These are phyloP conservation scores for Nitzschia putrida DNA, from an alignment of 108 stramenopile genomes.

Conservation along the genomic window DNA sequence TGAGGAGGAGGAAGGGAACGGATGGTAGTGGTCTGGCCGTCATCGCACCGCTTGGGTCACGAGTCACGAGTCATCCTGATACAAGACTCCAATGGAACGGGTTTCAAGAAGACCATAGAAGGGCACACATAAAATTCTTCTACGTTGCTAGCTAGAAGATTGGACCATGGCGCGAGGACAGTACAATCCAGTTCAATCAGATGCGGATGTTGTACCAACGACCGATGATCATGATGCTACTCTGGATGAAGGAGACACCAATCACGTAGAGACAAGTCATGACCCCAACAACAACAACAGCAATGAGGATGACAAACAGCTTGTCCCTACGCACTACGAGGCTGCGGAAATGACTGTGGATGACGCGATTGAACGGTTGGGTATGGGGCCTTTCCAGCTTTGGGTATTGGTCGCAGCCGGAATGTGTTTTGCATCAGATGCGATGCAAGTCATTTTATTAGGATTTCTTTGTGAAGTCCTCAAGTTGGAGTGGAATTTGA, in stretches of 20 bases:
- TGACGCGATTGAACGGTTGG: constrained; percentile 73
- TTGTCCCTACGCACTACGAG: background rate
- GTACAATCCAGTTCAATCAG: background rate
- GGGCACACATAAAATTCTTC: too few relatives aligned
- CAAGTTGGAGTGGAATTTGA: constrained; percentile 68
- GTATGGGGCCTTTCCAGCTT: constrained; percentile 71
- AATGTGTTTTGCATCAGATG: constrained; percentile 83
- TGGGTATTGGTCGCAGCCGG: constrained; percentile 69
- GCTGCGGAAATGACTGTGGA: constrained; percentile 47
- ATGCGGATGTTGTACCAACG: background rate
- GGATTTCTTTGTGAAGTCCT: constrained; percentile 70
- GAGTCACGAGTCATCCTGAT: background rate
- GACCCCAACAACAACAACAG: background rate
- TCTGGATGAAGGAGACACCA: background rate
- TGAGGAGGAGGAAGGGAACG: background rate
- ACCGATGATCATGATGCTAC: background rate
- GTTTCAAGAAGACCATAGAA: background rate
- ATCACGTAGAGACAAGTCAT: background rate
- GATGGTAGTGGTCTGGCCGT: background rate
- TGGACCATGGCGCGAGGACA: background rate
- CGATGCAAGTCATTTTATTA: constrained; percentile 76
- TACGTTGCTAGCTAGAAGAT: too few relatives aligned
- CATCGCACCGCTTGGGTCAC: background rate
- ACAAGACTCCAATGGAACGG: background rate
- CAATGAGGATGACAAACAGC: background rate